Evolutionary conservation across 2,329 filamentous ascomycete species (phyloP).

Genomic region (Didymella sp.): DNA sequence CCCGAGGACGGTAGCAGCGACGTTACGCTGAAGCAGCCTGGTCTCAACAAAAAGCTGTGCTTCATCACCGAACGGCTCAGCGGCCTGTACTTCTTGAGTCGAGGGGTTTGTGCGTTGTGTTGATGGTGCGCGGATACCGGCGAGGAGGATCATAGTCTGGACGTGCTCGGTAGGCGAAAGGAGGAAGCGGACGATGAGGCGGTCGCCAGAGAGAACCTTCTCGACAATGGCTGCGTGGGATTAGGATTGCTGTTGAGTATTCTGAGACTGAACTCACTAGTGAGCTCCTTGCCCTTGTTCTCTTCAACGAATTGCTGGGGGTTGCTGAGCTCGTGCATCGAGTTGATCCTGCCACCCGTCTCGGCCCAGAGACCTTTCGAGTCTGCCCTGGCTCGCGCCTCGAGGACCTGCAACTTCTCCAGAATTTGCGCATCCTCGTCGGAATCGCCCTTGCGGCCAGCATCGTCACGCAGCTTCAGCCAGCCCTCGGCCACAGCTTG

Average conservation of each 20-base stretch:
- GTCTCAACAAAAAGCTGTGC: constrained; percentile 86
- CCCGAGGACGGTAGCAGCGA: constrained; percentile 83
- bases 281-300: constrained; percentile 84
- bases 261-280: constrained; percentile 58
- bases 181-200: constrained; percentile 82
- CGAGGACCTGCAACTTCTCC: constrained; percentile 77
- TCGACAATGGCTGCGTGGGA: constrained; percentile 71
- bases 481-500: constrained; percentile 86
- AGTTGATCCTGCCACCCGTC: constrained; percentile 71
- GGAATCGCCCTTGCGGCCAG: constrained; percentile 86
- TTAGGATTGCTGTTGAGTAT: constrained; percentile 23
- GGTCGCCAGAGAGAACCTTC: constrained; percentile 88
- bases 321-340: constrained; percentile 80
- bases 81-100: constrained; percentile 80
- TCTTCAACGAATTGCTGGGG: constrained; percentile 77
- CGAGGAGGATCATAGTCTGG: constrained; percentile 86
- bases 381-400: constrained; percentile 78
- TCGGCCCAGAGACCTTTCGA: constrained; percentile 82
- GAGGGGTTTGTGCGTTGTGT: constrained; percentile 82
- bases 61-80: constrained; percentile 89
- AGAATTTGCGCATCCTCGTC: constrained; percentile 75
- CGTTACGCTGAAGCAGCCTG: constrained; percentile 82
- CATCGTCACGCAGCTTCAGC: constrained; percentile 92
- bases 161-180: constrained; percentile 83
- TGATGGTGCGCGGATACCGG: constrained; percentile 87